These are phyloP conservation scores for Entelexis paramagnoliae DNA, from an alignment of 1,139 yeast genomes.

Conservation along the genomic window DNA sequence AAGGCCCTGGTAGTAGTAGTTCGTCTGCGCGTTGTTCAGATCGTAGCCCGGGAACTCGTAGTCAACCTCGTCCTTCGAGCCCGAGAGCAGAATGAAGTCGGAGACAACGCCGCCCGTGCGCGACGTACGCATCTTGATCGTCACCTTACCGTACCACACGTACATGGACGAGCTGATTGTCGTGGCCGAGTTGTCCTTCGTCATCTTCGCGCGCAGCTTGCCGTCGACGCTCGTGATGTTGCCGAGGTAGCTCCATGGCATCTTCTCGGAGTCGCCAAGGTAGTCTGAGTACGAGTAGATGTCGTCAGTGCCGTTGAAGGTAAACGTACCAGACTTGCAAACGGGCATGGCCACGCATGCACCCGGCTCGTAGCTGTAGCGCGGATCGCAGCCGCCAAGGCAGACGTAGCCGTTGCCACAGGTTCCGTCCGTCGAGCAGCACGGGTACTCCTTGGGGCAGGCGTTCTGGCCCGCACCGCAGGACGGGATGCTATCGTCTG, in stretches of 20 bases:
- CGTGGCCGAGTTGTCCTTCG: constrained; percentile 64
- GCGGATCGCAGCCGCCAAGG: constrained; percentile 70
- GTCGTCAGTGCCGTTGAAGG: constrained; percentile 26
- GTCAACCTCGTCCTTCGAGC: constrained; percentile 85
- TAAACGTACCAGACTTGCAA: constrained; percentile 24
- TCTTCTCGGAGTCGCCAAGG: constrained; percentile 58
- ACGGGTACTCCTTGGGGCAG: constrained; percentile 64
- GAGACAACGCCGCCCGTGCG: constrained; percentile 72
- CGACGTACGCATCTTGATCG: constrained; percentile 61
- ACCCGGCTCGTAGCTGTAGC: constrained; percentile 47
- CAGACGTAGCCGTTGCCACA: constrained; percentile 77
- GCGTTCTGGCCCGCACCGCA: constrained; percentile 26
- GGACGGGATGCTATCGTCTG: constrained; percentile 32
- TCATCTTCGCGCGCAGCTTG: constrained; percentile 60
- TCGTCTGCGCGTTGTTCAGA: constrained; percentile 56
- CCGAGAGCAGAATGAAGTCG: constrained; percentile 75
- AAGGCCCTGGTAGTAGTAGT: constrained; percentile 66
- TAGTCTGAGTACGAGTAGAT: constrained; percentile 39
- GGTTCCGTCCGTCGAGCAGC: constrained; percentile 67
- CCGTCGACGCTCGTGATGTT: constrained; percentile 47
- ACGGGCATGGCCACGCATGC: constrained; percentile 63
- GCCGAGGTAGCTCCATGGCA: constrained; percentile 71
- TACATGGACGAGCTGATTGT: constrained; percentile 70
- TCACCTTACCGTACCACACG: constrained; percentile 79
- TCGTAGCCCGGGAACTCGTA: constrained; percentile 74